Evolutionary conservation across 306 rosid genomes (phyloP).

Genomic region (Dryas alaskensis): DNA sequence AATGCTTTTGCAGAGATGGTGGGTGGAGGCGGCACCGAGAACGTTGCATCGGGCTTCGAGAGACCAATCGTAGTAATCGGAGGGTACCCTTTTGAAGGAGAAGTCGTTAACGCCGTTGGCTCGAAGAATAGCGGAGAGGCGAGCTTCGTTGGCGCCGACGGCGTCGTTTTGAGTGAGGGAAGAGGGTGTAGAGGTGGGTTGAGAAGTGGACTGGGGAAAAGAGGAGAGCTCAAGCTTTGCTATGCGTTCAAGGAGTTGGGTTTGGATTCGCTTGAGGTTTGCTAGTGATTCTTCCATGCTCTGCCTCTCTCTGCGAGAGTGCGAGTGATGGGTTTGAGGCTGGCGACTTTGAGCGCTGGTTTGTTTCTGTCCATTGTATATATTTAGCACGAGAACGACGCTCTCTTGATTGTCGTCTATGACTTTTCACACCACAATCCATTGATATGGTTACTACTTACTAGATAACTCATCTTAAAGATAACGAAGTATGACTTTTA

Average conservation of each 20-base stretch:
- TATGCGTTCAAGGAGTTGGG: slow-evolving; percentile 43
- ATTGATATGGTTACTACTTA: no score
- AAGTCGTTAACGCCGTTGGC: slow-evolving; percentile 53
- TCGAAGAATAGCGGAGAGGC: slow-evolving; percentile 64
- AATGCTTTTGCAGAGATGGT: slow-evolving; percentile 96
- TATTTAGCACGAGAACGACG: background rate
- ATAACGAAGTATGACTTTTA: no score
- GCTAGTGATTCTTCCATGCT: slow-evolving; percentile 42
- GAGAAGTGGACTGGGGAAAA: slow-evolving; percentile 22
- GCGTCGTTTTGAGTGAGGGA: background rate
- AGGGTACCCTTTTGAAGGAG: slow-evolving; percentile 67
- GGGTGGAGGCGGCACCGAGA: slow-evolving; percentile 60
- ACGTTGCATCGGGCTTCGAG: slow-evolving; percentile 68
- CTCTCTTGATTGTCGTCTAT: background rate
- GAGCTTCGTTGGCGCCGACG: slow-evolving; percentile 47
- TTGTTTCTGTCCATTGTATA: no score
- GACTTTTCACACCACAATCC: background rate
- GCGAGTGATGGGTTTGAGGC: no score
- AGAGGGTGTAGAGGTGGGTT: slow-evolving; percentile 8
- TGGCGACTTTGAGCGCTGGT: no score
- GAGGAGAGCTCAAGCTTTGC: slow-evolving; percentile 45
- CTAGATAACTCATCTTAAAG: no score
- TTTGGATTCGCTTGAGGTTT: slow-evolving; percentile 52
- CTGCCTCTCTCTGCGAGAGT: background rate
- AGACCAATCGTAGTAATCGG: slow-evolving; percentile 81